A percentile compares a stretch with the other conserved stretches of the same genome.
These are phyloP conservation scores for Linderniella brevidens DNA, from an alignment of 257 asterid genomes.

Conservation along the genomic window DNA sequence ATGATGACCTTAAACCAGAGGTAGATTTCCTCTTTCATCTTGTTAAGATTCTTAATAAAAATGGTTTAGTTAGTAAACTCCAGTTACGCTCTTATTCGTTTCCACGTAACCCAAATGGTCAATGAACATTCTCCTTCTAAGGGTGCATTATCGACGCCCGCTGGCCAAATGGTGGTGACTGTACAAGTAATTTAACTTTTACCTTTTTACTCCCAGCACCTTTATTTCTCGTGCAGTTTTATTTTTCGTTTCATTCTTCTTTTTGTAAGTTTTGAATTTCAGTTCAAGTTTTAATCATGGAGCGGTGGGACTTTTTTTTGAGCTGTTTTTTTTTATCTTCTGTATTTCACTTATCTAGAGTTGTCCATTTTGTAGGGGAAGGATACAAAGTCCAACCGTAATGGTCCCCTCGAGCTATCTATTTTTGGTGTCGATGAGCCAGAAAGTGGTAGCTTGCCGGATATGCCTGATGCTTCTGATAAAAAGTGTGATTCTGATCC, in stretches of 20 bases:
- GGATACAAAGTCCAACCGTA: constrained; percentile 17
- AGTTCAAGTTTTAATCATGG: constrained; percentile 2
- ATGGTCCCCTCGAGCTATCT: constrained; percentile 44
- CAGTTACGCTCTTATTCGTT: neutral
- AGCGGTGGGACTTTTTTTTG: neutral
- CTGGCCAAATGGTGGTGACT: neutral
- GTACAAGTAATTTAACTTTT: neutral
- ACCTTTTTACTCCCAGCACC: neutral
- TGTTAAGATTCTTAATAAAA: neutral
- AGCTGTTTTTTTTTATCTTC: constrained; percentile 8
- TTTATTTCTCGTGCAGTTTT: no score
- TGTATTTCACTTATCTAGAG: constrained; percentile 4
- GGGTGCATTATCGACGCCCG: neutral
- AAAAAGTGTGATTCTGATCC: constrained; percentile 21
- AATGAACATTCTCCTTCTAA: neutral
- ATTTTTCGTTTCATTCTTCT: no score
- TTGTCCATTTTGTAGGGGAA: constrained; percentile 27
- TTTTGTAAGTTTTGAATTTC: neutral
- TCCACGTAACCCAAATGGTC: no score
- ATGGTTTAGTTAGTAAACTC: neutral
- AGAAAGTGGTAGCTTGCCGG: constrained; percentile 27
- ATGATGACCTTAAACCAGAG: constrained; percentile 22
- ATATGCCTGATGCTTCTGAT: constrained; percentile 23
- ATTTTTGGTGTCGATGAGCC: constrained; percentile 53
- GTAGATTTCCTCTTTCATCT: constrained; percentile 17